These are phyloP conservation scores for Aspergillus biplanus DNA, from an alignment of 495 filamentous ascomycete genomes.

Conservation along the genomic window DNA sequence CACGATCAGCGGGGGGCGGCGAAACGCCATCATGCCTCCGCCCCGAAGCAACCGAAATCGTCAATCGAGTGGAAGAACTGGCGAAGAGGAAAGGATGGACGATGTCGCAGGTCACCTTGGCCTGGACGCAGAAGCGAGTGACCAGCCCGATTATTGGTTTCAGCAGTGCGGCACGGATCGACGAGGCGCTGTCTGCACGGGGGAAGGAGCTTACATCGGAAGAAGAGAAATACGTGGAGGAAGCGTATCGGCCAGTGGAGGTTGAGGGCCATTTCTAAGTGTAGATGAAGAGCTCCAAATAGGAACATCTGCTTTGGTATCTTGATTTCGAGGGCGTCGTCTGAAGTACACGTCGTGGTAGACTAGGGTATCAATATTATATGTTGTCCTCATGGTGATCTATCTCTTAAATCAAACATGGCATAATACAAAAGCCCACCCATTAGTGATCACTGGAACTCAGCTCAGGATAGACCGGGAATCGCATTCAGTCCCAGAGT, in stretches of 20 bases:
- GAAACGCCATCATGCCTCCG: background rate
- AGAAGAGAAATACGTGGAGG: conserved; percentile 62
- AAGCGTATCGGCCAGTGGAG: conserved; percentile 54
- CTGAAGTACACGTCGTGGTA: too few relatives aligned
- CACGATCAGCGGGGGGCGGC: background rate
- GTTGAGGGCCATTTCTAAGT: conserved; percentile 20
- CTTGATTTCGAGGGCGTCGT: too few relatives aligned
- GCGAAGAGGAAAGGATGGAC: background rate
- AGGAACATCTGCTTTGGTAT: too few relatives aligned
- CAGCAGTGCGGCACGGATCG: conserved; percentile 53
- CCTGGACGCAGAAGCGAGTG: background rate
- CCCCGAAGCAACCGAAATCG: conserved; percentile 35
- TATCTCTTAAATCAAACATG: too few relatives aligned
- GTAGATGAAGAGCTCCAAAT: too few relatives aligned
- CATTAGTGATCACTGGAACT: too few relatives aligned
- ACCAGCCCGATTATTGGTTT: conserved; percentile 42
- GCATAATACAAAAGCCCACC: too few relatives aligned
- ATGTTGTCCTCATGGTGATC: too few relatives aligned
- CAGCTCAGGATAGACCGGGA: too few relatives aligned
- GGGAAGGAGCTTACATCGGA: conserved; percentile 54
- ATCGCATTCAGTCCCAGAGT: too few relatives aligned
- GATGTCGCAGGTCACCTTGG: background rate
- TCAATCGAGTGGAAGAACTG: conserved; percentile 1
- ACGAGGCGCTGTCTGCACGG: conserved; percentile 52
- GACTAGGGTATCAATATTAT: too few relatives aligned